Conservation (phyloP, 1,284 basidiomycete genomes). For the Heimioporus retisporus region DNA sequence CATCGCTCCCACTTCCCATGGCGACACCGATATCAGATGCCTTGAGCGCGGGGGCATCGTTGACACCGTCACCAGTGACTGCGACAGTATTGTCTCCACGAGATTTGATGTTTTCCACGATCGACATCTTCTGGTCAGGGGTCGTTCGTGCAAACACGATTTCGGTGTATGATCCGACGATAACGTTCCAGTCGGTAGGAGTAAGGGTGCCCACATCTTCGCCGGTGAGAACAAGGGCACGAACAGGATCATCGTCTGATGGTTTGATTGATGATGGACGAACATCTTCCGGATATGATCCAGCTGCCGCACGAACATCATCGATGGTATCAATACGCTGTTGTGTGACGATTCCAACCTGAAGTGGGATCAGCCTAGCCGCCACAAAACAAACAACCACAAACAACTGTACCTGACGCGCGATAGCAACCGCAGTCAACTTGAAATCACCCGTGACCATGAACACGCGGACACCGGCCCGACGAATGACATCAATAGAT, state of each 20-base stretch:
- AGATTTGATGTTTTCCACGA: slow-evolving; percentile 64
- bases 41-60: slow-evolving; percentile 71
- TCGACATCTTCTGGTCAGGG: slow-evolving; percentile 69
- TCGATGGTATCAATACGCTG: slow-evolving; percentile 52
- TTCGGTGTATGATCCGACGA: slow-evolving; percentile 61
- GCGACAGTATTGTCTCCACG: slow-evolving; percentile 60
- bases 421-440: slow-evolving; percentile 57
- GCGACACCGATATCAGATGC: slow-evolving; percentile 90
- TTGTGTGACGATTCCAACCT: slow-evolving; percentile 70
- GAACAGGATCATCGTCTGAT: slow-evolving; percentile 40
- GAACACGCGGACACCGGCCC: slow-evolving; percentile 58
- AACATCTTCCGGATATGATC: slow-evolving; percentile 27
- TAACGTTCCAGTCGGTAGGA: slow-evolving; percentile 58
- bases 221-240: slow-evolving; percentile 55
- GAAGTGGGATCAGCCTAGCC: background rate
- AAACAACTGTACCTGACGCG: slow-evolving; percentile 39
- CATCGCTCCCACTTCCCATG: slow-evolving; percentile 90
- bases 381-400: background rate
- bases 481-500: slow-evolving; percentile 57
- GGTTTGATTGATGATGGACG: slow-evolving; percentile 38
- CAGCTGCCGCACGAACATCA: slow-evolving; percentile 43
- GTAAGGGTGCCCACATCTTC: slow-evolving; percentile 56
- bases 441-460: slow-evolving; percentile 71
- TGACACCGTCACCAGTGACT: slow-evolving; percentile 69
- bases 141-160: slow-evolving; percentile 71